A percentile compares a stretch with the other conserved stretches of the same genome.
These are phyloP conservation scores for Microdochium bolleyi DNA, from an alignment of 2,329 filamentous ascomycete species.

Conservation along the genomic window DNA sequence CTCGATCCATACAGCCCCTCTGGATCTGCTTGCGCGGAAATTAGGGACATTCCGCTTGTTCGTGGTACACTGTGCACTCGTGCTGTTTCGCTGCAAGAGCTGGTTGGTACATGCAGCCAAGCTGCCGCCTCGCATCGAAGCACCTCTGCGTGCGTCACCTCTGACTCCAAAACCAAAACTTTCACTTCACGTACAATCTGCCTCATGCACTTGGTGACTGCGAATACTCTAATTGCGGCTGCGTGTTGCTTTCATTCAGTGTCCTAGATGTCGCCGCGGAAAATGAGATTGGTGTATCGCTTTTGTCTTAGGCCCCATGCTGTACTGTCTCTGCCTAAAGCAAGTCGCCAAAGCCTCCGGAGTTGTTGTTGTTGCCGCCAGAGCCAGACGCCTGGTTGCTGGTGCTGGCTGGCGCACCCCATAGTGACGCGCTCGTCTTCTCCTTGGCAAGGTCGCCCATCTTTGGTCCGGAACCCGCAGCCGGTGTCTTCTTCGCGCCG, in stretches of 20 bases:
- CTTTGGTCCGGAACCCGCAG: constrained; percentile 61
- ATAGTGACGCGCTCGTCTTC: constrained; percentile 90
- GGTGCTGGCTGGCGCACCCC: constrained; percentile 61
- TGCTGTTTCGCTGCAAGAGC: no score
- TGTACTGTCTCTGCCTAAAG: constrained; percentile 3
- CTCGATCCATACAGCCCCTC: neutral
- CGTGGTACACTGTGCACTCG: neutral
- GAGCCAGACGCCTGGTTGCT: constrained; percentile 2
- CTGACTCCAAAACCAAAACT: no score
- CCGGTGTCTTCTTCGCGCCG: constrained; percentile 65
- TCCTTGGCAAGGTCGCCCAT: constrained; percentile 96
- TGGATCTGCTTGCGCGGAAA: neutral
- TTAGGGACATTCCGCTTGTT: neutral
- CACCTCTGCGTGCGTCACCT: no score
- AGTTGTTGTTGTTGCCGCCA: constrained; percentile 10
- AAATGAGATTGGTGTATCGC: neutral
- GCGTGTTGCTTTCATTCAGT: neutral
- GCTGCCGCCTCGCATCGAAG: no score
- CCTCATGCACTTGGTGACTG: neutral
- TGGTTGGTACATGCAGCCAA: no score
- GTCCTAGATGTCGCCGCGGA: neutral
- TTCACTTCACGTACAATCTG: no score
- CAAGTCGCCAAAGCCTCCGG: constrained; percentile 20
- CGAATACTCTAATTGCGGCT: no score
- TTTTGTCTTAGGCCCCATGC: neutral